Conservation (phyloP, 2,329 filamentous ascomycete genomes). For the Cladophialophora psammophila region DNA sequence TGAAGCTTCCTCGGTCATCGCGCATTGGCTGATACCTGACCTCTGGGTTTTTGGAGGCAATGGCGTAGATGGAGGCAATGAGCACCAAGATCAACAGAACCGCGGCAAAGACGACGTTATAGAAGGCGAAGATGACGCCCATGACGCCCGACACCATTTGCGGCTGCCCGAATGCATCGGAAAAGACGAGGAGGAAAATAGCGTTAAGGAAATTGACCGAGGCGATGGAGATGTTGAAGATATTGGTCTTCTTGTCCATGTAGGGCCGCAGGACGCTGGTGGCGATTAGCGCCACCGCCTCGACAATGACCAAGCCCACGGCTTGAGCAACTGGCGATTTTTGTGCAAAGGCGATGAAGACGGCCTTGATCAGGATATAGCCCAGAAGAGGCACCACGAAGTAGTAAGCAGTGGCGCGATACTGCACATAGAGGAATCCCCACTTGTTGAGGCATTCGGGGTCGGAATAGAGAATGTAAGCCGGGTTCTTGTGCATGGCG, state of each 20-base stretch:
- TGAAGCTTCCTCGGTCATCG: conserved; percentile 94
- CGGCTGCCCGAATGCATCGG: conserved; percentile 83
- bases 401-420: conserved; percentile 94
- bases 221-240: conserved; percentile 92
- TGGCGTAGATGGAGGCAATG: conserved; percentile 76
- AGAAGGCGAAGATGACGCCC: conserved; percentile 86
- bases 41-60: conserved; percentile 92
- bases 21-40: conserved; percentile 95
- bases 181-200: conserved; percentile 89
- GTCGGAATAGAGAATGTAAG: conserved; percentile 96
- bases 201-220: conserved; percentile 89
- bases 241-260: conserved; percentile 99
- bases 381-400: conserved; percentile 81
- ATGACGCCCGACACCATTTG: conserved; percentile 85
- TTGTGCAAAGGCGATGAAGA: conserved; percentile 87
- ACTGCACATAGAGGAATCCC: conserved; percentile 97
- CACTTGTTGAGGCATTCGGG: conserved; percentile 95
- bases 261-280: conserved; percentile 85
- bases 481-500: conserved; percentile 91
- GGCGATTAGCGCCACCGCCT: conserved; percentile 77
- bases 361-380: conserved; percentile 84
- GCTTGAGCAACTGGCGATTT: conserved; percentile 75
- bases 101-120: conserved; percentile 83
- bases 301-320: conserved; percentile 81
- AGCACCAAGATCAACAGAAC: conserved; percentile 84